These are phyloP conservation scores for Salix purpurea DNA, from an alignment of 345 rosid species.

Conservation along the genomic window DNA sequence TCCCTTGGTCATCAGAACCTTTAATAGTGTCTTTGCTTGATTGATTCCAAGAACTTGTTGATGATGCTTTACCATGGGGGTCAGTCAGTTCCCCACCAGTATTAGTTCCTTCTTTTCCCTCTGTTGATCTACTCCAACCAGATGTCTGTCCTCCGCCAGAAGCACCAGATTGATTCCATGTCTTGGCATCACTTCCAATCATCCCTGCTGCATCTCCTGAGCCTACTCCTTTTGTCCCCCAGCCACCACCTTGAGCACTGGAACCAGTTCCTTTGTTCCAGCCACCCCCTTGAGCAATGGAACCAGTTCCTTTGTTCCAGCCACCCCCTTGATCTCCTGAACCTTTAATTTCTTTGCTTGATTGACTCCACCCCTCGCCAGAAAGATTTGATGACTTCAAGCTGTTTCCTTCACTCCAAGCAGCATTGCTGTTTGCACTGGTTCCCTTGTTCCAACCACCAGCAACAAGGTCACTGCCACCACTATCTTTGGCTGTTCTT, in stretches of 20 bases:
- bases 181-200: constrained; percentile 5
- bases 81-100: not conserved
- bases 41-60: constrained; percentile 20
- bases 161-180: constrained; percentile 22
- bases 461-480: not conserved
- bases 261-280: constrained; percentile 4
- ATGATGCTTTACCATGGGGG: constrained; percentile 23
- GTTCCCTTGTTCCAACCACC: constrained; percentile 6
- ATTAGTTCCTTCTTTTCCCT: constrained; percentile 12
- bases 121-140: constrained; percentile 12
- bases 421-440: not conserved
- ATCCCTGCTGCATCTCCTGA: constrained; percentile 9
- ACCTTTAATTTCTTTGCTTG: not conserved
- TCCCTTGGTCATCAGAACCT: not conserved
- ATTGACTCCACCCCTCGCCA: constrained; percentile 5
- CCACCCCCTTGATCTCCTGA: constrained; percentile 1
- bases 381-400: not conserved
- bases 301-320: constrained; percentile 2
- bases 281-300: constrained; percentile 3
- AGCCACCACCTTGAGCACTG: constrained; percentile 6
- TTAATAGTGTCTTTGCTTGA: not conserved
- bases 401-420: constrained; percentile 9
- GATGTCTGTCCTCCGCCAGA: constrained; percentile 18
- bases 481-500: not conserved
- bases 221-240: constrained; percentile 19